Evolutionary conservation across 2,329 filamentous ascomycete genomes (phyloP), one percentile per base, ranked within the genome.

Genomic region (Endoconidiophora polonica): DNA sequence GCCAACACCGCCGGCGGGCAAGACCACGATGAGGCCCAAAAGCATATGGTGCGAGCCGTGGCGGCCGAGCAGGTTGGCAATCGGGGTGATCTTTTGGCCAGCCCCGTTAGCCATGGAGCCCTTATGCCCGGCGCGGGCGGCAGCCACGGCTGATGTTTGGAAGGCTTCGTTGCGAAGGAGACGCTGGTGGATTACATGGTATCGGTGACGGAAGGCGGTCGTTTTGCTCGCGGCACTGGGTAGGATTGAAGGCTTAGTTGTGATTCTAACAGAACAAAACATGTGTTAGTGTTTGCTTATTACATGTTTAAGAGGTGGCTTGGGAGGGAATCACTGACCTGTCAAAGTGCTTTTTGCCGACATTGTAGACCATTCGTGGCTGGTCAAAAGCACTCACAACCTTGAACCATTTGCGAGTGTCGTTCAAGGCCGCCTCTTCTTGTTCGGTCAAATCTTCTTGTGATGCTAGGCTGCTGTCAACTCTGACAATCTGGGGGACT

Each of bases 121-220:
- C 55, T 71, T 72, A 2, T 80, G 20, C 9, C 41, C 43, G 64
- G 1, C 72, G 44, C 72, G 72, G 12, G 73, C 72, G 2, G 74
- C 72, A 5, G 81, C 76, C 50, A 94, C 79, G 18, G 82, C 73
- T 1, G 87, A 86, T 18, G 79, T 79, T 62, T 95, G 88, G 58
- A 98, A 98, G 18, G 85, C 81, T 63, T 95, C 87, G 61, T 95
- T 95, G 45, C 91, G 81, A 39, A 96, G 74, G 16, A 96, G 75
- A 16, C 91, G 81, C 63, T 96, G 90, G 62, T 95, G 84, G 46
- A 96, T 82, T 49, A 96, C 75, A 58, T 94, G 83, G 63, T 93
- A 96, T 55, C 88, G 77, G 62, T 95, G 88, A 56, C 87, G 78
- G 65, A 95, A 95, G 42, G 91, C 69, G 2, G 78, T 71, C 1